A percentile compares a stretch with the other conserved stretches of the same genome.
Conservation (phyloP, 345 rosid genomes). For the Eucalyptus paniculata region DNA sequence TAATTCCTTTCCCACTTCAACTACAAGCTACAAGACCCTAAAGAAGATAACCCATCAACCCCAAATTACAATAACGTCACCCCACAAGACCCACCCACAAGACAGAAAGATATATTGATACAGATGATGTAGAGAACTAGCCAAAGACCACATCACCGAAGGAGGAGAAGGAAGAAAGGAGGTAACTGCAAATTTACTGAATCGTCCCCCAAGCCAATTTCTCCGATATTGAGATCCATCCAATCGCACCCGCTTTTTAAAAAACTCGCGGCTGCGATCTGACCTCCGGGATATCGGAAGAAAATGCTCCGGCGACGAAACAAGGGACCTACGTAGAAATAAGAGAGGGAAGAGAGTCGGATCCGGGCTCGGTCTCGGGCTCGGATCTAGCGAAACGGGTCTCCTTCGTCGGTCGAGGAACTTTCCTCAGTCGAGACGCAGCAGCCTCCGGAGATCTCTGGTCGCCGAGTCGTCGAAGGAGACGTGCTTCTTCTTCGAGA, state of each 20-base stretch:
- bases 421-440: conserved; percentile 18
- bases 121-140: neutral
- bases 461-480: conserved; percentile 39
- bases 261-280: neutral
- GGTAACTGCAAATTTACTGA: neutral
- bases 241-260: conserved; percentile 2
- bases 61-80: neutral
- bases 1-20: neutral
- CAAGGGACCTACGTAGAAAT: neutral
- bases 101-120: neutral
- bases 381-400: neutral
- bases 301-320: neutral
- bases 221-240: neutral
- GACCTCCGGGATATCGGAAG: neutral
- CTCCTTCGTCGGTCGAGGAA: neutral
- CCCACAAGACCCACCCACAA: neutral
- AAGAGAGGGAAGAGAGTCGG: neutral
- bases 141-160: neutral
- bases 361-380: neutral
- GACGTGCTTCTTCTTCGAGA: conserved; percentile 25
- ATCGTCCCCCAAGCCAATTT: neutral
- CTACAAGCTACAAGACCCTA: neutral
- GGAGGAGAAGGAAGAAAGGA: neutral
- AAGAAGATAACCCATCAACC: neutral
- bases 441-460: conserved; percentile 44